Percentiles rank a stretch among this genome's conserved stretches.
Conservation (phyloP, 2,329 filamentous ascomycete species). For the Sarocladium strictum region DNA sequence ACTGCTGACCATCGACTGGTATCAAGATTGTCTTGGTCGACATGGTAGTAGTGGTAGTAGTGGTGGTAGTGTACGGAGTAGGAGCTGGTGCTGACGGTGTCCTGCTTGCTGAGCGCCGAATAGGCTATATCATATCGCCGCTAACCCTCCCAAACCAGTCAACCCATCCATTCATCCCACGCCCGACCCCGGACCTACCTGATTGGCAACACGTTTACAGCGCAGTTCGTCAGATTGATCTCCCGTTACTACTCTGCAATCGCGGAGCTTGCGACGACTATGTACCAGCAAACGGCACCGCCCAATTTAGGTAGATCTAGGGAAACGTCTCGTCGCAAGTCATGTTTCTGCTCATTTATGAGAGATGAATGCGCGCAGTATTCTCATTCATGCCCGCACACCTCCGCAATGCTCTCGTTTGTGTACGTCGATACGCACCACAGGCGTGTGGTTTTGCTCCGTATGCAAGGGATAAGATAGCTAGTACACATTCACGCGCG, state of each 20-base stretch:
- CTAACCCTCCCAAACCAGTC: neutral
- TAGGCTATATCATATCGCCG: neutral
- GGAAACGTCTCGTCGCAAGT: neutral
- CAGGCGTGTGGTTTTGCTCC: too few species aligned
- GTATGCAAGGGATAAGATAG: too few species aligned
- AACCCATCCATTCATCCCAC: neutral
- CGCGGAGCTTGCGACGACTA: neutral
- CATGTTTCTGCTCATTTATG: too few species aligned
- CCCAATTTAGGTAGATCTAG: neutral
- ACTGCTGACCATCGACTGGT: neutral
- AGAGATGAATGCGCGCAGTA: neutral
- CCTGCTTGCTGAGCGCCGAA: neutral
- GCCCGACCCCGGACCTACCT: slow-evolving; percentile 2
- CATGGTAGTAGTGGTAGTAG: neutral
- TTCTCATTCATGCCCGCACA: too few species aligned
- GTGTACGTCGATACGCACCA: too few species aligned
- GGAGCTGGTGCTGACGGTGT: too few species aligned
- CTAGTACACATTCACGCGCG: too few species aligned
- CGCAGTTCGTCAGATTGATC: too few species aligned
- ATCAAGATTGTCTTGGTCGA: neutral
- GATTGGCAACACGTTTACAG: neutral
- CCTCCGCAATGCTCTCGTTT: too few species aligned
- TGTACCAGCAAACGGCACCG: neutral
- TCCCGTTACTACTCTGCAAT: too few species aligned
- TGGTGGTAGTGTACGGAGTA: too few species aligned